A percentile compares a stretch with the other conserved stretches of the same genome.
phyloP scores from a whole-genome alignment of 1,284 basidiomycete species.

The Agaricales sp. region DNA sequence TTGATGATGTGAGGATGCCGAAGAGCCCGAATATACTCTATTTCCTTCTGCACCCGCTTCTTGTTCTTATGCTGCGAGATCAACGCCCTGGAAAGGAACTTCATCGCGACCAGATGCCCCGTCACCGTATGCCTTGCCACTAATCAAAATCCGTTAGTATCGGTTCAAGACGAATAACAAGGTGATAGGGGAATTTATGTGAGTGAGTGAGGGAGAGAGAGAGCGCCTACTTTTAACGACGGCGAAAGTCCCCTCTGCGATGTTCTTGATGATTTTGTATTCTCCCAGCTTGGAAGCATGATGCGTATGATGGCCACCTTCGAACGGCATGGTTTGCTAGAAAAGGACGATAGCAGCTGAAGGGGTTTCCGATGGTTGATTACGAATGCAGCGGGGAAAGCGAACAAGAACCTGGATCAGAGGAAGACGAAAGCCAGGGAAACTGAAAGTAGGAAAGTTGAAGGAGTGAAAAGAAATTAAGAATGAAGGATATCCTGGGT shows the following conservation, averaged over 20 bases:
- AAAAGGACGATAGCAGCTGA: background rate
- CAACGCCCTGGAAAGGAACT: slow-evolving; percentile 84
- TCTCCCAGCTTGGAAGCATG: slow-evolving; percentile 66
- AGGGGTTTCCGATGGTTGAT: background rate
- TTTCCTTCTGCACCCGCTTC: slow-evolving; percentile 88
- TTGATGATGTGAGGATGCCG: slow-evolving; percentile 95
- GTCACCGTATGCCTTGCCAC: slow-evolving; percentile 93
- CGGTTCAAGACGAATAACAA: background rate
- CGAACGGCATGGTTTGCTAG: background rate
- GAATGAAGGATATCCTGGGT: no score
- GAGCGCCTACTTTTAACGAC: slow-evolving; percentile 90
- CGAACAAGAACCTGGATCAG: no score
- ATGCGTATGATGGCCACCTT: slow-evolving; percentile 12
- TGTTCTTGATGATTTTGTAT: slow-evolving; percentile 67
- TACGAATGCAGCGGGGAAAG: no score
- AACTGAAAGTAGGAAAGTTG: background rate
- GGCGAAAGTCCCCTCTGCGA: slow-evolving; percentile 92
- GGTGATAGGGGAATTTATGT: no score
- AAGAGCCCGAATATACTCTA: slow-evolving; percentile 88
- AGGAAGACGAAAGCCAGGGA: no score
- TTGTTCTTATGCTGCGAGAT: slow-evolving; percentile 72
- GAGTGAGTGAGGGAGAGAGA: no score
- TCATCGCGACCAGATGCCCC: slow-evolving; percentile 94
- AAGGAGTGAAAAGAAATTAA: background rate
- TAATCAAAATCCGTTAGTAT: slow-evolving; percentile 20